phyloP scores from a whole-genome alignment of 805 yeast genomes.

The Candida lessepsii region DNA sequence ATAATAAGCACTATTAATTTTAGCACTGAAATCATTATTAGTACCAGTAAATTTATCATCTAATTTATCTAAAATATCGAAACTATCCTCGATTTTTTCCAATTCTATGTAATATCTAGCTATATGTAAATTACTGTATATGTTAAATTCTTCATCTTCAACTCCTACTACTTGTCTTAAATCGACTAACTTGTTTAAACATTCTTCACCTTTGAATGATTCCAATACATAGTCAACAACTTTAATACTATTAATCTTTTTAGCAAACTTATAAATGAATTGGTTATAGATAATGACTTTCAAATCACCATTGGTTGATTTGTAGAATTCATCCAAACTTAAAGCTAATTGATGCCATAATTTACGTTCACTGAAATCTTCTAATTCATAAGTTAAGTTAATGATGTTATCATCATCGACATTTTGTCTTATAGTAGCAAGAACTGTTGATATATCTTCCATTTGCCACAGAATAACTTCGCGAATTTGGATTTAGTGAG shows the following conservation, averaged over 20 bases:
- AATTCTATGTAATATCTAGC: conserved; percentile 67
- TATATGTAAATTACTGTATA: conserved; percentile 55
- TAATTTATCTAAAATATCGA: conserved; percentile 63
- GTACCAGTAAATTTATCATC: conserved; percentile 37
- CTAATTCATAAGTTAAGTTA: conserved; percentile 64
- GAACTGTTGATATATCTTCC: conserved; percentile 46
- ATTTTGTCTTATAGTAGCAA: conserved; percentile 63
- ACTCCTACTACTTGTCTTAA: conserved; percentile 42
- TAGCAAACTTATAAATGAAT: conserved; percentile 65
- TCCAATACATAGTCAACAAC: conserved; percentile 70
- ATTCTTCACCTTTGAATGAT: conserved; percentile 37
- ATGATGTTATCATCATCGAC: conserved; percentile 60
- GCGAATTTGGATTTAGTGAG: too few relatives aligned
- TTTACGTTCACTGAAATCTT: conserved; percentile 82
- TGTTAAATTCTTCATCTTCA: conserved; percentile 12
- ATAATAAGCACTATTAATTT: conserved; percentile 80
- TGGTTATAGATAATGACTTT: conserved; percentile 67
- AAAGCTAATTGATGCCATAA: conserved; percentile 93
- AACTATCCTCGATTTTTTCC: conserved; percentile 54
- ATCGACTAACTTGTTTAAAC: conserved; percentile 37
- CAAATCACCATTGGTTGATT: conserved; percentile 33
- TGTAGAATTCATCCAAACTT: conserved; percentile 59
- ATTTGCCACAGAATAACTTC: conserved; percentile 28
- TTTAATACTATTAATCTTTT: conserved; percentile 75
- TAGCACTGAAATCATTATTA: conserved; percentile 36